phyloP scores from a whole-genome alignment of 768 basidiomycete genomes.

The Lactarius tabidus region DNA sequence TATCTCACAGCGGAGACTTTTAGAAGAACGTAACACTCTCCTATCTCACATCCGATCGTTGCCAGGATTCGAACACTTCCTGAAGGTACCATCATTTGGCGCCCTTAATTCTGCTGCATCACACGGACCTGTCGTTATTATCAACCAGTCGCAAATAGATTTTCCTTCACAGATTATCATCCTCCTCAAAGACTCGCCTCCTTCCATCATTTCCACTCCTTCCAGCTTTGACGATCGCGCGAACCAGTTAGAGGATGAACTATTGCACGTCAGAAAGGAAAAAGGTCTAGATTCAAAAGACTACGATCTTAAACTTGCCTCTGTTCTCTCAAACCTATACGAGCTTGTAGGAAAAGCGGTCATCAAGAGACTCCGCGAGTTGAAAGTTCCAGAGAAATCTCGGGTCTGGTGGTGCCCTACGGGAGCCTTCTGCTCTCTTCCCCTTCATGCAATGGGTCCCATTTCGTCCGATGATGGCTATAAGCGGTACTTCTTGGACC shows the following conservation, averaged over 20 bases:
- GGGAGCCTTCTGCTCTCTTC: too few species aligned
- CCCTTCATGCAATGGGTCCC: too few species aligned
- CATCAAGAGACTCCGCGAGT: neutral
- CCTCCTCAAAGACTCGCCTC: constrained; percentile 41
- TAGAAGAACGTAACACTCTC: neutral
- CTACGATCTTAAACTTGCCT: neutral
- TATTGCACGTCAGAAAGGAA: neutral
- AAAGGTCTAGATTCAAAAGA: neutral
- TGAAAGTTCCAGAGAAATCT: neutral
- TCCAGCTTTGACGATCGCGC: neutral
- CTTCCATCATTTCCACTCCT: constrained; percentile 37
- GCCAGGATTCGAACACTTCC: neutral
- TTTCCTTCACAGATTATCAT: neutral
- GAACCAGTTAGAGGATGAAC: neutral
- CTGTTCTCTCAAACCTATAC: neutral
- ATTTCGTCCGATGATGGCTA: too few species aligned
- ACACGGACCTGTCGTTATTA: constrained; percentile 1
- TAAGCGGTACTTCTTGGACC: neutral
- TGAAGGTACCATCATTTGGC: neutral
- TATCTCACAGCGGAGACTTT: neutral
- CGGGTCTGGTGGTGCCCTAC: too few species aligned
- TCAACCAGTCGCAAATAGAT: neutral
- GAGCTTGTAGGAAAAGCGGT: constrained; percentile 6
- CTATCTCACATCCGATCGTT: neutral
- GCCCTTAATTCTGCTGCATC: neutral